Evolutionary conservation across 257 asterid genomes (phyloP), one percentile per base, ranked within the genome.

Genomic region (Nicotiana attenuata): DNA sequence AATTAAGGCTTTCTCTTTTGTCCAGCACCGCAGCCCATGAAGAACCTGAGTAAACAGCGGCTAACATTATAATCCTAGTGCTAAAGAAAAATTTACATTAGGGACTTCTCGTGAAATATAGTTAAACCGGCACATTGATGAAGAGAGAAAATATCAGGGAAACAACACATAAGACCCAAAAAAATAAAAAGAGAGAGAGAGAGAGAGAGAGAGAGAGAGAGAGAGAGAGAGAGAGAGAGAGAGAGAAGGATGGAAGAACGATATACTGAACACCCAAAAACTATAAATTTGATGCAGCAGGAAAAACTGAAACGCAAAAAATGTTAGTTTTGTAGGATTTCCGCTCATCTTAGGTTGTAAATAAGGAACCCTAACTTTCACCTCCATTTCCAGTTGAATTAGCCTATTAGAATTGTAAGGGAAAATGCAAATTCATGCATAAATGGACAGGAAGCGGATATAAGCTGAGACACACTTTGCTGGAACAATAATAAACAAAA

Each of bases 1-100:
- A 96, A 84, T 88, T 87, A 77, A 94, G 94, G 82, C 90, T 88
- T 33, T 81, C 83, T 90, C 98, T 94, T 89, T 89, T 93, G 47
- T 89, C 95, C 85, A 96, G 88, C 73, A 94, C 98, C 85, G 98
- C 99, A 88, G 99, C 97, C 99, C 99, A 96, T 22, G 99, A 96
- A 83, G 99, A 96, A 75, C 99, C 99, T 96, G 83, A 63, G 87
- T 86, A 45, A 83, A 61, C 64, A 45, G 60, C 7, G 60, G 60
- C 22, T 45, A 47, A 73, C 61, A 3, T 73, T 73, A 73, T 47
- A 73, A 73, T 47, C 61, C 16, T 15, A 73, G 15, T 73, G 38
- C 78, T 45, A 22, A 71, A 45, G 33, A 5, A 41, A 38, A 41
- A 71, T 38, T 7, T 20, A 10, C 33, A 69, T 20, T 1, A 47